Base-by-base conservation (phyloP, 1,284 basidiomycete species). In the Nidula niveotomentosa region DNA sequence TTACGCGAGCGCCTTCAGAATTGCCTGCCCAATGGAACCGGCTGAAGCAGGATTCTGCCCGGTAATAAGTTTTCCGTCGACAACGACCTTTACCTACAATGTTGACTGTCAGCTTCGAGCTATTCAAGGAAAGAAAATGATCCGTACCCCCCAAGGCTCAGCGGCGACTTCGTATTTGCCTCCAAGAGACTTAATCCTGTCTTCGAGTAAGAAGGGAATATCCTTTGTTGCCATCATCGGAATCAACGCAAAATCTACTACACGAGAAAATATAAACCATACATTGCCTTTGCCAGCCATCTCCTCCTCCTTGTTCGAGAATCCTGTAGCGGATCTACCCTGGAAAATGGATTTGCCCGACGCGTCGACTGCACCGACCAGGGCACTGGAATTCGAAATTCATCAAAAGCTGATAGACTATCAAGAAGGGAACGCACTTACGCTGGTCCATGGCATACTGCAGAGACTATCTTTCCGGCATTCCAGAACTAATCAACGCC, bases 401-500 rank as follows among this genome's bases (percentile, higher is more conserved):
- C 34, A 13, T 37, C 9, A 46, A 12, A 41, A 51, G 15, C 17
- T 13, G 9, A 13, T n/a, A n/a, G 8, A 30, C 3, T 39, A 9
- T 17, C 2, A 23, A 23, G 36, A 9, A 17, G 46, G 15, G 9
- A 48, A 57, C 57, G 50, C 9, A 62, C 73, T 53, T 58, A 79
- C 78, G 80, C 86, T 58, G 88, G 80, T 35, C 88, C 90, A 68
- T 91, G 90, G 72, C 89, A 91, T n/a, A 92, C 88, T 6, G 88
- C 88, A 35, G 81, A 61, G 2, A 80, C 77, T 48, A 85, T 70
- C 70, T 90, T 91, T 17, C 72, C 74, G 17, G 72, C 61, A 51
- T 76, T 75, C 72, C 81, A 90, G 72, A 91, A 87, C 80, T 85
- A 51, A 23, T 23, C 2, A 23, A 23, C 23, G 23, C 23, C 23